Evolutionary conservation across 2,329 filamentous ascomycete species (phyloP), one percentile per base, ranked within the genome.

Genomic region (Pseudogymnoascus sp.): DNA sequence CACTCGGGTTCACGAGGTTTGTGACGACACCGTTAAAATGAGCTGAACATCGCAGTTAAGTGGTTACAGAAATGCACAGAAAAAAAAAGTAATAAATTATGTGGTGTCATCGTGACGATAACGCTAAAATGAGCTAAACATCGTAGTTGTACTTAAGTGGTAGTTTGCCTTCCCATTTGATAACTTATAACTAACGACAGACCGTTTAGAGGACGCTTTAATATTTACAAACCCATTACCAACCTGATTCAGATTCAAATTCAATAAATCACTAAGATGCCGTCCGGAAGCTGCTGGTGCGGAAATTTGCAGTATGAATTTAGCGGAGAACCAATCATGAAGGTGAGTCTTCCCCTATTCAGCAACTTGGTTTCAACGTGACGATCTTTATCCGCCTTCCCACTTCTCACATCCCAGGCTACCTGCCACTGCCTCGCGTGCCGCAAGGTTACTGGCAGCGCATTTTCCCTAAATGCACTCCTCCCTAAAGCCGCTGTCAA

Each of bases 351-450:
- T 26, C 61, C 28, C n/a, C 16, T 40, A 40, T 16, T 16, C 37
- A 7, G n/a, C 37, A 40, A 40, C 37, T 40, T 16, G 2, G 8
- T 10, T 38, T n/a, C n/a, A 16, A 16, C 6, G 6, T 19, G 7
- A 41, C 38, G 5, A 19, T 12, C 16, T 19, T 11, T 19, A 16
- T 12, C 31, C 22, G n/a, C 41, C 31, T 50, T 40, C 11, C n/a
- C 8, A 16, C 28, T 7, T 16, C 22, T 43, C 35, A 3, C 37
- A 22, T 38, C 16, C 28, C 22, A 67, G 62, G 64, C 62, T 22
- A 35, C 64, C 50, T 67, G 65, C 53, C 64, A 67, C 53, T 67
- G 65, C 37, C 38, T 63, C 12, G 60, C 64, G 19, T 67, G 65
- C 53, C 65, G 61, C 38, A 67, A 66, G 56, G 26, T 66, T 16